Percentiles rank a stretch among this genome's conserved stretches.
Evolutionary conservation across 139 green algal species (phyloP).

Genomic region (Chlamydomonas eustigma): DNA sequence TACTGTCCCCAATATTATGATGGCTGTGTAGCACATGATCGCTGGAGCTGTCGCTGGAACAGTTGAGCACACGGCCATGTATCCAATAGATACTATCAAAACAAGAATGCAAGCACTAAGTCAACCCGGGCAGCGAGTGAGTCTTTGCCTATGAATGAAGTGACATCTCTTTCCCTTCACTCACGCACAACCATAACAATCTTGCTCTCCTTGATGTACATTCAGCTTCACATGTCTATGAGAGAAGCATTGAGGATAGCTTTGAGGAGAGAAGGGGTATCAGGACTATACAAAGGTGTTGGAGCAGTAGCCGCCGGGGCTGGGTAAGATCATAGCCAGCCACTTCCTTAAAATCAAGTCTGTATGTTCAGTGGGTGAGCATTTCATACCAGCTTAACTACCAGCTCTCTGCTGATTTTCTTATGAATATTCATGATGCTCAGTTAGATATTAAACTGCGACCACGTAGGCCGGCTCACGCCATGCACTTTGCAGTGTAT

Average conservation of each 20-base stretch:
- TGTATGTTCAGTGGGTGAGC: too few species aligned
- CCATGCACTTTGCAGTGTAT: constrained; percentile 93
- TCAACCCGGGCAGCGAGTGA: constrained; percentile 78
- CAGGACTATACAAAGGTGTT: constrained; percentile 78
- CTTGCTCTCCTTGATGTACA: not conserved
- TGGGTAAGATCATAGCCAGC: constrained; percentile 37
- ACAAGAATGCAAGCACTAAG: constrained; percentile 92
- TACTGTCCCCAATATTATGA: too few species aligned
- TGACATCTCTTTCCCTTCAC: not conserved
- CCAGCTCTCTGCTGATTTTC: too few species aligned
- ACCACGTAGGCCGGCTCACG: constrained; percentile 86
- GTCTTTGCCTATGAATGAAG: not conserved
- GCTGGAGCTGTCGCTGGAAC: constrained; percentile 85
- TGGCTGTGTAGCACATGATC: constrained; percentile 76
- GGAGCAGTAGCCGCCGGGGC: constrained; percentile 62
- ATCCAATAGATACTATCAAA: constrained; percentile 96
- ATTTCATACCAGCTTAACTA: too few species aligned
- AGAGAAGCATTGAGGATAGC: constrained; percentile 49
- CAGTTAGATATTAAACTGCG: too few species aligned
- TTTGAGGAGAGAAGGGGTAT: constrained; percentile 67
- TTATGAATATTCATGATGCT: too few species aligned
- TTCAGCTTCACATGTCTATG: constrained; percentile 44
- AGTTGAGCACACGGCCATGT: constrained; percentile 94
- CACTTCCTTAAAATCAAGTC: not conserved
- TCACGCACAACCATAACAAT: not conserved